Percentiles rank a stretch among this genome's conserved stretches.
Evolutionary conservation across 768 basidiomycete species (phyloP).

Genomic region (Naganishia kalamii): DNA sequence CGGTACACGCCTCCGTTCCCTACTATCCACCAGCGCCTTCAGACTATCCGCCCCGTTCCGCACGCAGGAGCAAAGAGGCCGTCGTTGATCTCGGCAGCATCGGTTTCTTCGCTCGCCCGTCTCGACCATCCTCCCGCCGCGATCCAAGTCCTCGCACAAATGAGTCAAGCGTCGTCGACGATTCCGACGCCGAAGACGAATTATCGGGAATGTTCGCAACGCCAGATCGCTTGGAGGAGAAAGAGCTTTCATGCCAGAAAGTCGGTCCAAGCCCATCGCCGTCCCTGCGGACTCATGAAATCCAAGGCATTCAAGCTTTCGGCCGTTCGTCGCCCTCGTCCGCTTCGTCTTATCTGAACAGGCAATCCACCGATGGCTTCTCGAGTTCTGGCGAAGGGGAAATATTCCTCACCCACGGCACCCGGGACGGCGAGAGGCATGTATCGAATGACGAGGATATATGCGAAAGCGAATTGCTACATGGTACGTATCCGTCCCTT

Average conservation of each 20-base stretch:
- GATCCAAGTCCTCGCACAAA: background rate
- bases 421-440: background rate
- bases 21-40: background rate
- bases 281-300: background rate
- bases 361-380: background rate
- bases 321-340: background rate
- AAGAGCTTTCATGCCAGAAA: background rate
- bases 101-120: background rate
- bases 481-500: background rate
- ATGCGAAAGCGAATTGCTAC: conserved; percentile 1
- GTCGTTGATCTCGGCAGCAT: background rate
- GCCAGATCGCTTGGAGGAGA: background rate
- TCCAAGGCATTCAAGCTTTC: background rate
- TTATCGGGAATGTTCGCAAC: background rate
- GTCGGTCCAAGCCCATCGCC: background rate
- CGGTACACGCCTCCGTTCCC: background rate
- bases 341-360: background rate
- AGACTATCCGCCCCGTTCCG: background rate
- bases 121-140: background rate
- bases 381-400: background rate
- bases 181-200: conserved; percentile 3
- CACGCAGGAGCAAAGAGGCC: background rate
- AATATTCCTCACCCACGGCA: too few species aligned
- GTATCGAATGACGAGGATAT: conserved; percentile 3
- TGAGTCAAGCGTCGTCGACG: too few species aligned